Base-by-base conservation (phyloP, 805 yeast species). In the Cyberlindnera misumaiensis region DNA sequence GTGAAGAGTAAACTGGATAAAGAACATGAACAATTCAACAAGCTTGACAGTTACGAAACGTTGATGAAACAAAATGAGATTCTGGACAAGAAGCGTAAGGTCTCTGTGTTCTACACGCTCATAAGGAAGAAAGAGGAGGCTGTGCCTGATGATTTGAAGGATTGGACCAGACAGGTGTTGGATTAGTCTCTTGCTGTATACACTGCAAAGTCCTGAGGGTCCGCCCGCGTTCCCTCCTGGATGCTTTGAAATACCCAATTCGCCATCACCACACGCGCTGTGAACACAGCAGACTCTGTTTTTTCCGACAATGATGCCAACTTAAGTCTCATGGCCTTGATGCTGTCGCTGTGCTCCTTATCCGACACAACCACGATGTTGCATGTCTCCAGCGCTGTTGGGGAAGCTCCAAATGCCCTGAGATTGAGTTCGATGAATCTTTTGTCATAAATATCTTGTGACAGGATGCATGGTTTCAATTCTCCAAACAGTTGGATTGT, bases 321-420 rank as follows among this genome's bases (percentile, higher is more conserved):
- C 9, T 35, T 18, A 6, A 24, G 36, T 39, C 53, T 42, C 8
- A 44, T 32, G 3, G 32, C 17, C 20, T 27, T 29, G 6, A 28
- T 28, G 8, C 10, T 32, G 18, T 11, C 33, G 10, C 10, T 30
- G 16, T 11, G 34, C 20, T 17, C 36, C 17, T 11, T 34, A 36
- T 40, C 31, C 10, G 59, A 55, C 12, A 64, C 62, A 12, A 78
- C 59, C 5, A 77, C 60, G 15, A 68, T 50, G 27, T 70, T 62
- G 31, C 70, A 60, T 4, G 56, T 54, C 3, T 37, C 41, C 1
- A 67, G 16, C 1, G 45, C 40, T 3, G 48, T 43, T 0, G 65
- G 51, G 4, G 64, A 32, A 1, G 77, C 84, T 17, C 75, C 80
- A 35, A 72, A 66, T 16, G 56, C 49, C 25, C 63, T 60, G 12